Conservation (phyloP, 1,139 yeast species). For the Kodamaea sp. region DNA sequence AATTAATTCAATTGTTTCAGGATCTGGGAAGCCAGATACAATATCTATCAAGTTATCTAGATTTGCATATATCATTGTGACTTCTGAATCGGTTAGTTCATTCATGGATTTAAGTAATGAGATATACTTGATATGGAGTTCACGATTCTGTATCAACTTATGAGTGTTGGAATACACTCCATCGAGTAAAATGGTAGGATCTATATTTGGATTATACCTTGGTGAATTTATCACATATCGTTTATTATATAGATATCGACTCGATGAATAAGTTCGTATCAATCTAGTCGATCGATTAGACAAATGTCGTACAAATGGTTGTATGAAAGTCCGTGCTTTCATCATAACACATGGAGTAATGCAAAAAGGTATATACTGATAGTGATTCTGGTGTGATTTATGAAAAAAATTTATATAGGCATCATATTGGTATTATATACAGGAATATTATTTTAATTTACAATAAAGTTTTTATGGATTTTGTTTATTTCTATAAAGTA, state of each 20-base stretch:
- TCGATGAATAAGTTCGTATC: background rate
- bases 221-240: conserved; percentile 3
- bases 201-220: conserved; percentile 2
- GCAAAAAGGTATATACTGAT: too few relatives aligned
- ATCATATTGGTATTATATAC: too few relatives aligned
- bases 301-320: conserved; percentile 3
- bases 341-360: background rate
- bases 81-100: conserved; percentile 5
- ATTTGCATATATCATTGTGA: conserved; percentile 11
- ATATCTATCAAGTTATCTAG: conserved; percentile 18
- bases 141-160: conserved; percentile 13
- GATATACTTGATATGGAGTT: conserved; percentile 12
- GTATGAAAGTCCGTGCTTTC: conserved; percentile 4
- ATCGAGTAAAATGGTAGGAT: conserved; percentile 4
- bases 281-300: background rate
- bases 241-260: background rate
- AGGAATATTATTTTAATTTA: too few relatives aligned
- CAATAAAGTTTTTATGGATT: background rate
- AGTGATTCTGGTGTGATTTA: too few relatives aligned
- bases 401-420: too few relatives aligned
- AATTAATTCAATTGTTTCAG: conserved; percentile 14
- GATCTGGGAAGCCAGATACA: conserved; percentile 17
- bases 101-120: conserved; percentile 5
- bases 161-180: conserved; percentile 14
- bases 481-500: background rate